Evolutionary conservation across 768 basidiomycete species (phyloP).

Genomic region (Boletus barrowsii): DNA sequence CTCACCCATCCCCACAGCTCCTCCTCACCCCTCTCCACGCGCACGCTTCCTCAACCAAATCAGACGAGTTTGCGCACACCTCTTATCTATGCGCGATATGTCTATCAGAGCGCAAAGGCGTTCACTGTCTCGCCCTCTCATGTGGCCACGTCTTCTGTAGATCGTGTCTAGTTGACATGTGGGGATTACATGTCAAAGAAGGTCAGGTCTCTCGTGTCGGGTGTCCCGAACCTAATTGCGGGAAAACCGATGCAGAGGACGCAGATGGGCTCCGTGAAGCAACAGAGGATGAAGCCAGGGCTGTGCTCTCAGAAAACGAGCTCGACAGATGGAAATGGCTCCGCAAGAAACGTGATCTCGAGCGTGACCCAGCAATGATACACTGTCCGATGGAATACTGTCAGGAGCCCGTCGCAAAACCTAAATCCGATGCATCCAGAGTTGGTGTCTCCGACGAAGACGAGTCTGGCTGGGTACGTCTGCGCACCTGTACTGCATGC

Average conservation of each 20-base stretch:
- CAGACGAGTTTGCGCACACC: constrained; percentile 54
- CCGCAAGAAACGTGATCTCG: constrained; percentile 64
- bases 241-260: constrained; percentile 44
- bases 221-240: constrained; percentile 78
- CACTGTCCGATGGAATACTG: constrained; percentile 81
- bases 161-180: constrained; percentile 76
- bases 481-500: constrained; percentile 71
- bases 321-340: constrained; percentile 77
- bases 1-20: constrained; percentile 54
- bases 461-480: constrained; percentile 67
- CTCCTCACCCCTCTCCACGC: constrained; percentile 47
- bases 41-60: constrained; percentile 47
- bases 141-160: constrained; percentile 85
- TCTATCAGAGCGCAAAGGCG: constrained; percentile 68
- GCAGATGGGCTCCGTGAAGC: constrained; percentile 42
- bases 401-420: constrained; percentile 72
- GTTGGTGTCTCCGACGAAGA: constrained; percentile 36
- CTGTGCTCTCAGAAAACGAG: constrained; percentile 64
- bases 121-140: constrained; percentile 63
- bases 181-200: constrained; percentile 77
- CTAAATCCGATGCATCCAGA: constrained; percentile 28
- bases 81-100: constrained; percentile 79
- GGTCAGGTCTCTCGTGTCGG: constrained; percentile 74
- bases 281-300: constrained; percentile 66
- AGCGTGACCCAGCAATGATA: constrained; percentile 76